Evolutionary conservation across 2,329 filamentous ascomycete species (phyloP), one percentile per base, ranked within the genome.

Genomic region (Cercospora berteroae): DNA sequence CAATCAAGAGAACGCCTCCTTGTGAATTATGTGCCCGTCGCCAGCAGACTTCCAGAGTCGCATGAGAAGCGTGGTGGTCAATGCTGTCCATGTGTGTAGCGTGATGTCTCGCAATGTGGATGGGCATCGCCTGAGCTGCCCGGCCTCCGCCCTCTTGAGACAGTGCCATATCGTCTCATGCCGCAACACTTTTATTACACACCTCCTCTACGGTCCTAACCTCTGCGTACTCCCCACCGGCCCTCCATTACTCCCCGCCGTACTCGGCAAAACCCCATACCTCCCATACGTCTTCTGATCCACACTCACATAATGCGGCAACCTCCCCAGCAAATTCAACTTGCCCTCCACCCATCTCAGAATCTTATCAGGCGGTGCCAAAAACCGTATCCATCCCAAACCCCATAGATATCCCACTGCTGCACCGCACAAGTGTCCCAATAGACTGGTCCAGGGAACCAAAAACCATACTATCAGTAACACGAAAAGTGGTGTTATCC

Each of bases 201-300:
- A 29, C 48, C 23, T 27, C 48, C 23, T 29, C 62, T 80, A 93
- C 60, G 90, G 86, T 1, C 91, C 90, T 52, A 93, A 81, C 70
- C 91, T 85, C 77, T 93, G 90, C 25, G 85, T 85, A 60, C 83
- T 85, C 18, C 86, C 88, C 55, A 91, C 82, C 67, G 91, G 86
- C 64, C 88, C 88, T 5, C 70, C 70, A 4, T 72, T 74, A 29
- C 76, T 63, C 39, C 75, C 74, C 20, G 75, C 75, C 27, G 74
- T 77, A 59, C 71, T 77, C 2, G 94, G 94, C 65, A 98, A 82
- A 13, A 97, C 91, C 1, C 94, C 94, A 74, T 96, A 97, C 63
- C 94, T 86, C 7, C 94, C 94, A 75, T 94, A 97, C 5, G 92
- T 97, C 84, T 97, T 97, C 80, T 97, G 94, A 76, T 98, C 94